These are phyloP conservation scores for Choiromyces venosus DNA, from an alignment of 495 filamentous ascomycete species.

Conservation along the genomic window DNA sequence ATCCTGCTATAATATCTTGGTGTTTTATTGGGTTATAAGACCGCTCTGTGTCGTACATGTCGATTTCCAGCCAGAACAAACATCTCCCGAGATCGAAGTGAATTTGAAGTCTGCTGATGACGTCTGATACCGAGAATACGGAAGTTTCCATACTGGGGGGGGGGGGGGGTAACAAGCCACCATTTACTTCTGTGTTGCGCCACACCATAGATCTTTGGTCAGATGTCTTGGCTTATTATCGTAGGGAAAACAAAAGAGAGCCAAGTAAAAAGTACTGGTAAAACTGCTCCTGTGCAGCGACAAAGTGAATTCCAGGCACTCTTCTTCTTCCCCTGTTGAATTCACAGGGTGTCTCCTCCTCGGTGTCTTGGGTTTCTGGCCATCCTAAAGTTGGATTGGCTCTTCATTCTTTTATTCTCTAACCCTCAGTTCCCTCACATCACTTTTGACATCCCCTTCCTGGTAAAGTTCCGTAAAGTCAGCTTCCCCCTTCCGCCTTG, in stretches of 20 bases:
- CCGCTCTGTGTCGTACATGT: too few relatives aligned
- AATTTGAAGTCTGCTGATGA: neutral
- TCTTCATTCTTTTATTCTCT: neutral
- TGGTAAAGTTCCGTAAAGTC: neutral
- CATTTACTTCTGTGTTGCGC: neutral
- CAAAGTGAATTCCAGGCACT: neutral
- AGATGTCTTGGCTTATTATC: neutral
- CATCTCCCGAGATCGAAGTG: too few relatives aligned
- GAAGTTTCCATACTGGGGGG: neutral
- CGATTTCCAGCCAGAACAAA: too few relatives aligned
- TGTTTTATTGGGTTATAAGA: too few relatives aligned
- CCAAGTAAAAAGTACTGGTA: neutral
- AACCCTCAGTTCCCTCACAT: neutral
- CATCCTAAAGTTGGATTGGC: neutral
- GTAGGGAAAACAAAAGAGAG: neutral
- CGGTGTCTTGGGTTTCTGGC: neutral
- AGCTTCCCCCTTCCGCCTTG: conserved; percentile 20
- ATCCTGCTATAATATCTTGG: neutral
- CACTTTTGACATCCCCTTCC: neutral
- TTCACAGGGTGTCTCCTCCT: neutral
- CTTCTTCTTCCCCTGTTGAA: neutral
- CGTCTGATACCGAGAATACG: neutral
- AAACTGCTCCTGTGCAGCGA: neutral
- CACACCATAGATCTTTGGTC: neutral
- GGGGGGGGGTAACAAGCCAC: too few relatives aligned